Conservation (phyloP, 805 yeast species). For the Ogataea wickerhamii region DNA sequence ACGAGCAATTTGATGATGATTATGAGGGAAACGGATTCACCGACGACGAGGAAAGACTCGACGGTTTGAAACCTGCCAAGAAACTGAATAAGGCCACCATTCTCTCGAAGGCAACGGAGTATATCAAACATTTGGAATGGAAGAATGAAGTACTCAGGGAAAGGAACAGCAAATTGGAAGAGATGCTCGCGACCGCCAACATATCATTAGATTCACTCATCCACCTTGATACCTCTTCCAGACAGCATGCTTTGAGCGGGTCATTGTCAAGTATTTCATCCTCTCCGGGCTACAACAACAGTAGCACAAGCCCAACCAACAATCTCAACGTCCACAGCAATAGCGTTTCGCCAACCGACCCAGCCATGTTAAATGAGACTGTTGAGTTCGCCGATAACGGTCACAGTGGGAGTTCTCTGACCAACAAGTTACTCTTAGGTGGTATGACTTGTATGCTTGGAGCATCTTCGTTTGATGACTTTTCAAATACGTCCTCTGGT, state of each 20-base stretch:
- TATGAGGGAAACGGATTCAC: conserved; percentile 52
- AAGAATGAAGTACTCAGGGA: conserved; percentile 49
- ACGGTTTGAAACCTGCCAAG: conserved; percentile 73
- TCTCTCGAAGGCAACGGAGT: conserved; percentile 71
- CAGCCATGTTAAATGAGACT: conserved; percentile 8
- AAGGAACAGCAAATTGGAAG: conserved; percentile 44
- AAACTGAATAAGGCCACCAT: conserved; percentile 77
- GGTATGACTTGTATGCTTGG: conserved; percentile 66
- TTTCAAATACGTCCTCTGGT: conserved; percentile 21
- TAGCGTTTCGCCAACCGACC: conserved; percentile 13
- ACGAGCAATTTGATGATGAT: conserved; percentile 42
- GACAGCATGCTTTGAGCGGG: conserved; percentile 7
- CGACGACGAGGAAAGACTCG: conserved; percentile 54
- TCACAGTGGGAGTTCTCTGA: conserved; percentile 23
- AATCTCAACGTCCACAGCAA: conserved; percentile 3
- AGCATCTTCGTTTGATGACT: conserved; percentile 53
- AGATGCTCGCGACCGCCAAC: conserved; percentile 15
- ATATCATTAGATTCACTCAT: conserved; percentile 14
- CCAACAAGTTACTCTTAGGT: conserved; percentile 54
- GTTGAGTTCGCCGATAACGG: conserved; percentile 4
- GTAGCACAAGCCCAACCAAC: conserved; percentile 10
- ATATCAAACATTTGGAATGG: conserved; percentile 66
- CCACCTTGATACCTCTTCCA: conserved; percentile 4
- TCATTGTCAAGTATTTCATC: conserved; percentile 22
- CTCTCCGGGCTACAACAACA: conserved; percentile 18